These are phyloP conservation scores for Solanum verrucosum DNA, from an alignment of 257 asterid species.

Conservation along the genomic window DNA sequence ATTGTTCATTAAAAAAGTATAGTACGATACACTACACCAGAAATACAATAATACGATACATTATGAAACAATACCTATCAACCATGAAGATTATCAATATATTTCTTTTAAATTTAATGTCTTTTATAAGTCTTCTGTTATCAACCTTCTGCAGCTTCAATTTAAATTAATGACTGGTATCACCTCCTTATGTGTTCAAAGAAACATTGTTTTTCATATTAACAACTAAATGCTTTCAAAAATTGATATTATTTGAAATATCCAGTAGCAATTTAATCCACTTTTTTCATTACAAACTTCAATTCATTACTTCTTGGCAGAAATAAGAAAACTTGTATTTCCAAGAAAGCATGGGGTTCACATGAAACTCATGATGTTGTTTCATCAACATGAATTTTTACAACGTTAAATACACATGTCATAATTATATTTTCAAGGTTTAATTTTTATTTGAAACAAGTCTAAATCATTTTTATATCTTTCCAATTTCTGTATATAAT, in stretches of 20 bases:
- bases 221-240: not conserved
- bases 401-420: not conserved
- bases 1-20: too few species aligned
- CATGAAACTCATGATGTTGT: not conserved
- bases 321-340: not conserved
- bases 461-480: not conserved
- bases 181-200: not conserved
- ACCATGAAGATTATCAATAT: not conserved
- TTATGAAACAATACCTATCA: not conserved
- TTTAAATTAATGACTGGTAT: not conserved
- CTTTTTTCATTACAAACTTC: not conserved
- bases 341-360: too few species aligned
- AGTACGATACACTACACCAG: too few species aligned
- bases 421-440: not conserved
- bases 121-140: not conserved
- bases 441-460: not conserved
- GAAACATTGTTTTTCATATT: not conserved
- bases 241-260: not conserved
- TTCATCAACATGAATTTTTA: not conserved
- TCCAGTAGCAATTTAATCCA: not conserved
- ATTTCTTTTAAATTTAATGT: too few species aligned
- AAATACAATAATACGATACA: too few species aligned
- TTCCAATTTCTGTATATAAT: not conserved
- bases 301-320: not conserved
- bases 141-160: not conserved